phyloP scores from a whole-genome alignment of 2,329 filamentous ascomycete species.

The Stemphylium beticola region DNA sequence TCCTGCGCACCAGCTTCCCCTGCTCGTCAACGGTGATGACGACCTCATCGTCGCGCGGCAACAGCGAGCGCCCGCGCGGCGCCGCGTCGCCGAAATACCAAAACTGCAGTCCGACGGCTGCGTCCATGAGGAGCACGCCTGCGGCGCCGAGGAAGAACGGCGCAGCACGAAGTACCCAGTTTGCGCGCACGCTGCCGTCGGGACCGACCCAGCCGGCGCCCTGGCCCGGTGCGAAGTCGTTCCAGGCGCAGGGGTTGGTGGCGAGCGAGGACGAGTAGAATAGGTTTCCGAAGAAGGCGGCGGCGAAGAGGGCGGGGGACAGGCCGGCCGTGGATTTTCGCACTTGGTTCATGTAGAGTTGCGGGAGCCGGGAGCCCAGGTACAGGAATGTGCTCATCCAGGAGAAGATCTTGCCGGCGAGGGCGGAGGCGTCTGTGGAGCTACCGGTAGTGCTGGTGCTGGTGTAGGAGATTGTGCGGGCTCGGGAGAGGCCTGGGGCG shows the following conservation, averaged over 20 bases:
- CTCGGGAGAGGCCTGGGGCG: constrained; percentile 22
- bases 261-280: constrained; percentile 69
- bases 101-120: constrained; percentile 68
- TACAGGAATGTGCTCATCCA: constrained; percentile 53
- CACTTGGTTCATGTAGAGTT: constrained; percentile 69
- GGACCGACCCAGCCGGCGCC: constrained; percentile 66
- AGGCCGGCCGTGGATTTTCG: constrained; percentile 69
- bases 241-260: constrained; percentile 69
- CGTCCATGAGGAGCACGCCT: constrained; percentile 68
- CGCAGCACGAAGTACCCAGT: constrained; percentile 64
- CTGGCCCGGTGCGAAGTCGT: constrained; percentile 59
- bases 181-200: constrained; percentile 59
- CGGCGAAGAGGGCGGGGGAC: constrained; percentile 67
- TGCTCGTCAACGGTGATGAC: constrained; percentile 53
- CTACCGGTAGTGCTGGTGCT: constrained; percentile 12
- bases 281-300: constrained; percentile 71
- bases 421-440: constrained; percentile 30
- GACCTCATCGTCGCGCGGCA: constrained; percentile 51
- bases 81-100: constrained; percentile 60
- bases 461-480: constrained; percentile 17
- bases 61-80: constrained; percentile 22
- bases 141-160: constrained; percentile 72
- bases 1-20: constrained; percentile 36
- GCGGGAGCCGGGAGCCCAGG: constrained; percentile 55
- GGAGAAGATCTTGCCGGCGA: constrained; percentile 52